These are phyloP conservation scores for Salix dunnii DNA, from an alignment of 345 rosid genomes.

Conservation along the genomic window DNA sequence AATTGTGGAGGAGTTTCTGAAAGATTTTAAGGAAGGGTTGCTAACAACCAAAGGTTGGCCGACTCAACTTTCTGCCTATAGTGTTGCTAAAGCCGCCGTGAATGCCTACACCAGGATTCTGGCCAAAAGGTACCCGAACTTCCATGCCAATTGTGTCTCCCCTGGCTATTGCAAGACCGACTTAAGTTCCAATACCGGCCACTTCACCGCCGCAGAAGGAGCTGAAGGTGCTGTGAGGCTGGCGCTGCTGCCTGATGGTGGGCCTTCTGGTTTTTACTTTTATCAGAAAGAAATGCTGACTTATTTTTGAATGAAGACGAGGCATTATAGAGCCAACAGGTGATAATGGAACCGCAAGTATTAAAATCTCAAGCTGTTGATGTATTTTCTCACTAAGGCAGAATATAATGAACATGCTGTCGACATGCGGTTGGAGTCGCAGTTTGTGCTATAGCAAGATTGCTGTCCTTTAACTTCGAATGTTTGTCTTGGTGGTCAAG, in stretches of 20 bases:
- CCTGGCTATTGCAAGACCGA: slow-evolving; percentile 38
- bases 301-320: background rate
- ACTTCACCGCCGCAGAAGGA: slow-evolving; percentile 25
- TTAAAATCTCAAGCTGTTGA: no score
- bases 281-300: background rate
- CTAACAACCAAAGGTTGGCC: slow-evolving; percentile 34
- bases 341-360: no score
- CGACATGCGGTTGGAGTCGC: no score
- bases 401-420: no score
- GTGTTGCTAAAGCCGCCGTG: slow-evolving; percentile 27
- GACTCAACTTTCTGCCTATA: slow-evolving; percentile 19
- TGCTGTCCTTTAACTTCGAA: no score
- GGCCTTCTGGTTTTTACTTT: slow-evolving; percentile 39
- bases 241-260: slow-evolving; percentile 31
- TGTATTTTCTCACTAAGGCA: no score
- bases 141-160: slow-evolving; percentile 31
- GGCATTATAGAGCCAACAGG: no score
- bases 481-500: no score
- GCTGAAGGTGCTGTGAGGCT: slow-evolving; percentile 29
- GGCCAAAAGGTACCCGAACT: slow-evolving; percentile 25
- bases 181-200: slow-evolving; percentile 24
- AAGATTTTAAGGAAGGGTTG: slow-evolving; percentile 29
- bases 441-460: no score
- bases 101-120: slow-evolving; percentile 40
- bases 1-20: slow-evolving; percentile 17